Base-by-base conservation (phyloP, 2,329 filamentous ascomycete species). In the Hysterium pulicare region DNA sequence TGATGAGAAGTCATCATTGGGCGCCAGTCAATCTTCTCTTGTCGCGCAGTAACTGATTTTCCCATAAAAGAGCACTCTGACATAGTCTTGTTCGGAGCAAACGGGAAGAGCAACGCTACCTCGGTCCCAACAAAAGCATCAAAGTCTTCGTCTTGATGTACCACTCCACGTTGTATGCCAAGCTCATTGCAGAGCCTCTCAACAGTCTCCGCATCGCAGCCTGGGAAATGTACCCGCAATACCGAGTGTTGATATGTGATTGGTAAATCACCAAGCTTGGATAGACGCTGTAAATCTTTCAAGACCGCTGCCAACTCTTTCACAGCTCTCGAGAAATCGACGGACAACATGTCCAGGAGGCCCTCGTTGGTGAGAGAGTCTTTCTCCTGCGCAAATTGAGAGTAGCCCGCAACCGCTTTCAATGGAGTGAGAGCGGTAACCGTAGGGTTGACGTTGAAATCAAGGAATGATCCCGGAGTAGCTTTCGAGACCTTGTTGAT, bases 401-500 rank as follows among this genome's bases (percentile, higher is more conserved):
- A 66, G 48, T 76, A 77, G 31, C 73, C 71, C 44, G 79, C 71
- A 43, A 85, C 74, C 8, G 76, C 75, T 42, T 76, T 76, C 32
- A 94, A 72, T 8, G 86, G 83, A 54, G 84, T 86, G 44, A 98
- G 78, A 22, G 91, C 89, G 23, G 91, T 97, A 61, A 97, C 82
- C 45, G 87, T 94, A 2, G 93, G 93, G 67, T 82, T 89, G 56
- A 97, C 73, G 55, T 83, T 77, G 72, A 97, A 98, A 68, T 95
- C 90, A 61, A 98, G 77, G 66, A 81, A 91, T 1, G 90, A 87
- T 20, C 93, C 93, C 2, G 88, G 82, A 49, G 67, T 76, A 19
- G 69, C 63, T 62, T 71, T 76, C 39, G 78, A 72, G 6, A 81
- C 70, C 33, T 73, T 75, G 24, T 78, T 76, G 70, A 93, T 77